phyloP scores from a whole-genome alignment of 2,329 filamentous ascomycete species.

The Verticillium longisporum region DNA sequence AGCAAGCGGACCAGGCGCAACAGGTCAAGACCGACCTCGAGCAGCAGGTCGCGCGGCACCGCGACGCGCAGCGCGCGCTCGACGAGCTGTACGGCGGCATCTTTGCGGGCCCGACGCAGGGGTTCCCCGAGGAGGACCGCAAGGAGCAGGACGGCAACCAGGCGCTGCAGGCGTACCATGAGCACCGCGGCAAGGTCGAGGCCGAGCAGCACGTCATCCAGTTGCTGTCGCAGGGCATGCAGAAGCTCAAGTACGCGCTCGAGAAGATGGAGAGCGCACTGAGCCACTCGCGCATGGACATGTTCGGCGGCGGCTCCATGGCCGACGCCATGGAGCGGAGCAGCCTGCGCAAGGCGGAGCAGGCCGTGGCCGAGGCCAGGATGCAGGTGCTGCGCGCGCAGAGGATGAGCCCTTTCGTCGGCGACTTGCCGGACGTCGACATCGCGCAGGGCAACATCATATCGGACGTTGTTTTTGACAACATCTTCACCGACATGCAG shows the following conservation, averaged over 20 bases:
- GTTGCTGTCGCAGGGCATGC: constrained; percentile 31
- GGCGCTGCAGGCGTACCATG: constrained; percentile 29
- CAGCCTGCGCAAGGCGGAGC: constrained; percentile 40
- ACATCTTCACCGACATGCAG: constrained; percentile 43
- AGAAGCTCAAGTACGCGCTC: constrained; percentile 25
- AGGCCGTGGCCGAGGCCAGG: constrained; percentile 29
- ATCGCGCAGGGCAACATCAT: constrained; percentile 39
- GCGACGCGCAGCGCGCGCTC: constrained; percentile 35
- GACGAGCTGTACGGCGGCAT: constrained; percentile 46
- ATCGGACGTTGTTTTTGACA: constrained; percentile 48
- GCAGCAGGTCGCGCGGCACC: constrained; percentile 24
- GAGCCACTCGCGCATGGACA: constrained; percentile 33
- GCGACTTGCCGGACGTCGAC: constrained; percentile 28
- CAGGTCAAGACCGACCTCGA: constrained; percentile 27
- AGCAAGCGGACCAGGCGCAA: constrained; percentile 32
- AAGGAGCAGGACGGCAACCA: constrained; percentile 29
- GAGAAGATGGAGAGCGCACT: constrained; percentile 34
- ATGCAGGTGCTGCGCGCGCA: constrained; percentile 32
- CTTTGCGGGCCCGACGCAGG: constrained; percentile 45
- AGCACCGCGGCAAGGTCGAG: constrained; percentile 25
- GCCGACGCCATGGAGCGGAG: constrained; percentile 37
- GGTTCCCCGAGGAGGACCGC: constrained; percentile 45
- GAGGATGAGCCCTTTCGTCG: constrained; percentile 28
- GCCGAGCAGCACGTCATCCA: constrained; percentile 32
- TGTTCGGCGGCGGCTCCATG: constrained; percentile 44